A percentile compares a stretch with the other conserved stretches of the same genome.
Evolutionary conservation across 2,329 filamentous ascomycete genomes (phyloP).

Genomic region (Dactylellina cionopaga): DNA sequence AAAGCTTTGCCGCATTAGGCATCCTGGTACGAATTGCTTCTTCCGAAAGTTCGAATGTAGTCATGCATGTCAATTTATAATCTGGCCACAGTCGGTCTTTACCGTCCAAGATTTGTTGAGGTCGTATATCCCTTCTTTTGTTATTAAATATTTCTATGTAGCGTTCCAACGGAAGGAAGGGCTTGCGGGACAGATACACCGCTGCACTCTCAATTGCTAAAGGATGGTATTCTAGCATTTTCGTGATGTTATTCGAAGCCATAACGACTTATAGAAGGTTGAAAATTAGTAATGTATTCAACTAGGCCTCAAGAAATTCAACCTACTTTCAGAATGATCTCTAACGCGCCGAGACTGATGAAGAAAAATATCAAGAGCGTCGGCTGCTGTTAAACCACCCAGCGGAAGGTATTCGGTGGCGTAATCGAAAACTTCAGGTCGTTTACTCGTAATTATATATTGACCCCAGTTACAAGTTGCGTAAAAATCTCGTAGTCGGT

Average conservation of each 20-base stretch:
- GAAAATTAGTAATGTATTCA: background rate
- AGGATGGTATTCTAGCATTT: background rate
- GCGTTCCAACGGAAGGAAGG: background rate
- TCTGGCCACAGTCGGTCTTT: background rate
- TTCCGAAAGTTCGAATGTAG: background rate
- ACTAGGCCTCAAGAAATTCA: background rate
- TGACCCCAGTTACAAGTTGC: background rate
- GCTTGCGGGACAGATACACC: background rate
- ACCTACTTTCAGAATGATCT: background rate
- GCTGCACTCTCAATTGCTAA: background rate
- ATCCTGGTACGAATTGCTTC: background rate
- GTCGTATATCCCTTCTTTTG: background rate
- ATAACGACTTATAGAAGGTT: background rate
- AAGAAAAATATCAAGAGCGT: background rate
- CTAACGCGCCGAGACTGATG: background rate
- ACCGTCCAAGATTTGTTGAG: background rate
- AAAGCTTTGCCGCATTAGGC: background rate
- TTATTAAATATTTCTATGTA: background rate
- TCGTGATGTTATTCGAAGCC: background rate
- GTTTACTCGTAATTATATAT: background rate
- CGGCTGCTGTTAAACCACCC: background rate
- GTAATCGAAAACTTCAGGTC: background rate
- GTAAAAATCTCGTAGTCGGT: background rate
- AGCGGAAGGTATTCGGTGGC: background rate
- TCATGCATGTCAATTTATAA: background rate